Base-by-base conservation (phyloP, 2,329 filamentous ascomycete genomes). In the Arthrobotrys conoides region DNA sequence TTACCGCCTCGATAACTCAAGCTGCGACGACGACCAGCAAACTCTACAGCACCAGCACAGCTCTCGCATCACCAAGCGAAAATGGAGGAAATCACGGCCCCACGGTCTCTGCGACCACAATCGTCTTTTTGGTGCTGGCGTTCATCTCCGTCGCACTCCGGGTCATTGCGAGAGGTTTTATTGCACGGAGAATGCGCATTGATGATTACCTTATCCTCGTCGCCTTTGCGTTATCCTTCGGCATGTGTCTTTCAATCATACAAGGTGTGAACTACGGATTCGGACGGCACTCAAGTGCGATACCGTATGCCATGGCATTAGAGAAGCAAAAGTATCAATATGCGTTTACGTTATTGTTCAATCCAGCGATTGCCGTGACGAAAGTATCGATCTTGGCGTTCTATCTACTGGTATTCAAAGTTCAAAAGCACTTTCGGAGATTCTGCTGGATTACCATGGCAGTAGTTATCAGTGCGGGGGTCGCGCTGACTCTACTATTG, bases 381-480 rank as follows among this genome's bases (percentile, higher is more conserved):
- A 97, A 97, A 85, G 94, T 93, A 0, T 96, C 93, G n/a, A 93
- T 97, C 82, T 87, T 97, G 73, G 88, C 96, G 67, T 97, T 97
- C 84, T 97, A 96, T 85, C 87, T 97, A 63, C 91, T 91, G 48
- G 87, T 97, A 59, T 92, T 93, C 27, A 91, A 91, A 82, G 92
- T 93, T 76, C 90, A 96, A 81, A 89, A 90, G 80, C 87, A 94
- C 63, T 91, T 97, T 80, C 90, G 92, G 76, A 89, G 91, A 84
- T 90, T 91, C n/a, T 96, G 93, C n/a, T 94, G 94, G 86, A 87
- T 88, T 3, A 93, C 92, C 0, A 86, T 97, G 0, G 87, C 86
- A 59, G 87, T 97, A 22, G 93, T 97, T 83, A 96, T 96, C 82
- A 83, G 91, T 6, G 91, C 92, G 33, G 94, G 94, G 14, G 82